Percentiles rank a stretch among this genome's conserved stretches.
Evolutionary conservation across 371 early-diverging fungal genomes (phyloP).

Genomic region (Fennellomyces sp.): DNA sequence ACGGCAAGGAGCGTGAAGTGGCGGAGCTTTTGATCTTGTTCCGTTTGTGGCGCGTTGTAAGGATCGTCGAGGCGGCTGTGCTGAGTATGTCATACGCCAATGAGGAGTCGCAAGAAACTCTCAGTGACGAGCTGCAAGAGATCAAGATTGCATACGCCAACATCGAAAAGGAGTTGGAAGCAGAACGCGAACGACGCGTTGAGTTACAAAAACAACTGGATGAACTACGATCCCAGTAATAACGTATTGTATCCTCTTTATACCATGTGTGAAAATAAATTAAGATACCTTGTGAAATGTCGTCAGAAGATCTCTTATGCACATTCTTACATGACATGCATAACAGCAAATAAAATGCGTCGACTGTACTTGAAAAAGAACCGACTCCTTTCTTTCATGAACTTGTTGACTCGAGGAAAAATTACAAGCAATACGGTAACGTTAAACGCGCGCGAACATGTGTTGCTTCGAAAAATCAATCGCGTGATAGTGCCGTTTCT

Average conservation of each 20-base stretch:
- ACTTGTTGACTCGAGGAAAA: too few relatives aligned
- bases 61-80: constrained; percentile 46
- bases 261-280: too few relatives aligned
- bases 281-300: too few relatives aligned
- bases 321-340: too few relatives aligned
- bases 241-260: too few relatives aligned
- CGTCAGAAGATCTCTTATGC: too few relatives aligned
- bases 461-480: not conserved
- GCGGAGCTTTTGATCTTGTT: constrained; percentile 51
- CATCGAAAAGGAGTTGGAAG: constrained; percentile 26
- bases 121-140: constrained; percentile 18
- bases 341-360: too few relatives aligned
- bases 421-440: not conserved
- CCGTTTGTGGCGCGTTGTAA: constrained; percentile 55
- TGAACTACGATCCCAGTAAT: not conserved
- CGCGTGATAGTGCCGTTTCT: not conserved
- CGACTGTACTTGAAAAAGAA: too few relatives aligned
- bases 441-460: not conserved
- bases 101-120: constrained; percentile 25
- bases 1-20: constrained; percentile 54
- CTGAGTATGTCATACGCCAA: constrained; percentile 34
- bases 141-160: constrained; percentile 16
- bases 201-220: constrained; percentile 5
- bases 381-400: not conserved
- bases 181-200: constrained; percentile 17